Percentiles rank a stretch among this genome's conserved stretches.
Evolutionary conservation across 768 basidiomycete genomes (phyloP).

Genomic region (Amanita fuliginea): DNA sequence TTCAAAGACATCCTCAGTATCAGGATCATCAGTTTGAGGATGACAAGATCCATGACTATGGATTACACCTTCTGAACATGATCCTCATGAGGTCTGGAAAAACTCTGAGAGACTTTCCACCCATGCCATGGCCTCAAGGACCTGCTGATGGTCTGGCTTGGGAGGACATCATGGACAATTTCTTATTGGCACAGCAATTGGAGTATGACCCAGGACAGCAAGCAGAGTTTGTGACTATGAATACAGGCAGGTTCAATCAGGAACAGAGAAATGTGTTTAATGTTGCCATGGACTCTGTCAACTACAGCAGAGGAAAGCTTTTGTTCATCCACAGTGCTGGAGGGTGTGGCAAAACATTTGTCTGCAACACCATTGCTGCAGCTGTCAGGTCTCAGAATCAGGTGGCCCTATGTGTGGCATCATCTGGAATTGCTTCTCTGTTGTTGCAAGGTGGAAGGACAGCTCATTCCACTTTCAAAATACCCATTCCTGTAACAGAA

Average conservation of each 20-base stretch:
- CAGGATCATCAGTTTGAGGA: too few relatives aligned
- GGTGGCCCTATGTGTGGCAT: too few relatives aligned
- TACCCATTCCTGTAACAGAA: too few relatives aligned
- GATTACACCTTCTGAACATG: slow-evolving; percentile 16
- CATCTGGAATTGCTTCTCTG: too few relatives aligned
- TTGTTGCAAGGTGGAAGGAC: too few relatives aligned
- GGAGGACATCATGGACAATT: slow-evolving; percentile 13
- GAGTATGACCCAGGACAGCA: slow-evolving; percentile 14
- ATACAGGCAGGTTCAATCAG: slow-evolving; percentile 15
- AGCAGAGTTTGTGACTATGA: not conserved
- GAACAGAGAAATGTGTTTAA: slow-evolving; percentile 22
- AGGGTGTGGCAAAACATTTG: slow-evolving; percentile 35
- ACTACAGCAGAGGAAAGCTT: slow-evolving; percentile 12
- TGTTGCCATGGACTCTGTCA: too few relatives aligned
- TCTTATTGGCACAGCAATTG: slow-evolving; percentile 20
- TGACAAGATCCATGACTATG: too few relatives aligned
- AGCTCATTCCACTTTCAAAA: too few relatives aligned
- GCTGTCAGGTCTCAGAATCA: too few relatives aligned
- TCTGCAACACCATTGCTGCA: slow-evolving; percentile 24
- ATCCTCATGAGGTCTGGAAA: slow-evolving; percentile 16
- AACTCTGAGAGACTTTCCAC: slow-evolving; percentile 13
- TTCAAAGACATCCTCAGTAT: too few relatives aligned
- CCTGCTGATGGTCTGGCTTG: slow-evolving; percentile 13
- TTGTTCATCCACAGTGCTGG: slow-evolving; percentile 13
- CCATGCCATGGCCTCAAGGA: slow-evolving; percentile 19